A percentile compares a stretch with the other conserved stretches of the same genome.
Conservation (phyloP, 2,329 filamentous ascomycete genomes). For the Paracoccidioides brasiliensis region DNA sequence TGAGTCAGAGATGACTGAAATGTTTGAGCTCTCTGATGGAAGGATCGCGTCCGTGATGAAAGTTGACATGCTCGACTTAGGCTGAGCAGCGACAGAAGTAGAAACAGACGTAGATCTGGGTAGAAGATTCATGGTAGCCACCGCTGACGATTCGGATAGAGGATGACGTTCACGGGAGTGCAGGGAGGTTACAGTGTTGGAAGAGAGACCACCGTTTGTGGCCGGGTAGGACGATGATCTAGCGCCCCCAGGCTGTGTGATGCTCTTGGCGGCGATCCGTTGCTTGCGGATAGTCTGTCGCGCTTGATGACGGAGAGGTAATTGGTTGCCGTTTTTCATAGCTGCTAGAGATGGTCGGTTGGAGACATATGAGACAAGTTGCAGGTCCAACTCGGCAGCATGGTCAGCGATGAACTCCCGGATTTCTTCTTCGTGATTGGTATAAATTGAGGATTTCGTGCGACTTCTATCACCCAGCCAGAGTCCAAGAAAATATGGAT, state of each 20-base stretch:
- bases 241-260: background rate
- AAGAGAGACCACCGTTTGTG: background rate
- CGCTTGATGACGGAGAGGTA: background rate
- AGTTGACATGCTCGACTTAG: background rate
- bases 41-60: too few relatives aligned
- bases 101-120: background rate
- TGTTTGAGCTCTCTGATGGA: too few relatives aligned
- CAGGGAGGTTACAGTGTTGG: background rate
- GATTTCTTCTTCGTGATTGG: slow-evolving; percentile 5
- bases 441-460: background rate
- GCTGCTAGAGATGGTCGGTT: background rate
- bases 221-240: background rate
- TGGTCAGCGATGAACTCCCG: slow-evolving; percentile 8
- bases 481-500: slow-evolving; percentile 12
- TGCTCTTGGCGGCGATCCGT: background rate
- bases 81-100: background rate
- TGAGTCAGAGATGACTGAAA: too few relatives aligned
- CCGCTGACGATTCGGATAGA: background rate
- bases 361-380: background rate
- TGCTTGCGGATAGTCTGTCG: background rate
- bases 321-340: background rate
- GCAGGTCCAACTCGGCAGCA: slow-evolving; percentile 8
- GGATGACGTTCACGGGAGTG: background rate
- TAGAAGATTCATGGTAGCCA: background rate
- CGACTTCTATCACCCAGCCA: slow-evolving; percentile 13